A percentile compares a stretch with the other conserved stretches of the same genome.
phyloP scores from a whole-genome alignment of 2,329 filamentous ascomycete species.

The Lojkania enalia region DNA sequence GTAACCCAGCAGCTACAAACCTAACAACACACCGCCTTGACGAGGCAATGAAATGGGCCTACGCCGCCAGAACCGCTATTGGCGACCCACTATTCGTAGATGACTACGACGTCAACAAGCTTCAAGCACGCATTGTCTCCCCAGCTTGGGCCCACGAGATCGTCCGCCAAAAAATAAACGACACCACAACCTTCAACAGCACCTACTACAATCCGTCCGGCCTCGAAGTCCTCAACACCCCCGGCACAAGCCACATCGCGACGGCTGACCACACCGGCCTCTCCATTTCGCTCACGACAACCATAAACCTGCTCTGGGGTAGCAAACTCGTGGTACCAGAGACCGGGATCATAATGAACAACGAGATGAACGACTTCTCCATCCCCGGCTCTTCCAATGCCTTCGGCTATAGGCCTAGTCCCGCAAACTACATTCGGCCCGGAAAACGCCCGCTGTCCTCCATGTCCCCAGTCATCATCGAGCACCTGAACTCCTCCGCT shows the following conservation, averaged over 20 bases:
- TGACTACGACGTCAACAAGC: constrained; percentile 60
- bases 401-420: constrained; percentile 81
- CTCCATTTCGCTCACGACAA: constrained; percentile 81
- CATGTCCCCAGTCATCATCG: constrained; percentile 78
- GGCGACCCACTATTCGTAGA: constrained; percentile 79
- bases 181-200: constrained; percentile 71
- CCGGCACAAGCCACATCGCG: constrained; percentile 74
- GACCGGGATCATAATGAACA: constrained; percentile 76
- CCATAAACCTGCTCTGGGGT: constrained; percentile 85
- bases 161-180: constrained; percentile 66
- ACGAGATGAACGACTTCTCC: constrained; percentile 71
- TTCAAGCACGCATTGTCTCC: constrained; percentile 70
- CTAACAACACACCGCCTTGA: constrained; percentile 80
- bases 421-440: constrained; percentile 78
- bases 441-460: constrained; percentile 83
- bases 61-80: constrained; percentile 73
- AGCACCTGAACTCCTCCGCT: constrained; percentile 59
- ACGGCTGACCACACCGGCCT: constrained; percentile 73
- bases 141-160: constrained; percentile 62
- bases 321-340: constrained; percentile 76
- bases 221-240: constrained; percentile 68
- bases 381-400: constrained; percentile 77
- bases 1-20: constrained; percentile 59
- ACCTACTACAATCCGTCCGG: constrained; percentile 72
- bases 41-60: constrained; percentile 89